Percentiles rank a stretch among this genome's conserved stretches.
These are phyloP conservation scores for Heterobasidion occidentale DNA, from an alignment of 1,284 basidiomycete genomes.

Conservation along the genomic window DNA sequence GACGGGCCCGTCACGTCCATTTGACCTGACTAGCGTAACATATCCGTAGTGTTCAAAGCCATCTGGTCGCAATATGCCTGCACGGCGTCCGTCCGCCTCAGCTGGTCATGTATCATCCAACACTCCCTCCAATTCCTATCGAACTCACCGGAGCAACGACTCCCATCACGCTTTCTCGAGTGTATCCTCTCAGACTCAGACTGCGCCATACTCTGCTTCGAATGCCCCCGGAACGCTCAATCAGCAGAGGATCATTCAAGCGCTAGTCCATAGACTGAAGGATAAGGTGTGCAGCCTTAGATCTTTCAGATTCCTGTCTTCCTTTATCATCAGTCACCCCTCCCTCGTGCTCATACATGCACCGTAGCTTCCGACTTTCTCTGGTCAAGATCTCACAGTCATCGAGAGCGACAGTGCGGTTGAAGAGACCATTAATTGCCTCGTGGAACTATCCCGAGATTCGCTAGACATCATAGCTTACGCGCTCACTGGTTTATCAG, in stretches of 20 bases:
- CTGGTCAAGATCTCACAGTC: constrained; percentile 63
- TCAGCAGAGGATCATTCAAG: constrained; percentile 13
- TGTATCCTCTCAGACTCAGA: constrained; percentile 23
- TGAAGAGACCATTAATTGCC: constrained; percentile 65
- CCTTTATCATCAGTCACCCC: not conserved
- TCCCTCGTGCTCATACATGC: not conserved
- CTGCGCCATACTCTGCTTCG: constrained; percentile 16
- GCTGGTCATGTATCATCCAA: constrained; percentile 23
- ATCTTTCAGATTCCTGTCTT: not conserved
- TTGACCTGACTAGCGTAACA: not conserved
- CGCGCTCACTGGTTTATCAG: constrained; percentile 69
- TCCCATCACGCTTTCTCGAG: constrained; percentile 32
- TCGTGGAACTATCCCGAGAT: constrained; percentile 73
- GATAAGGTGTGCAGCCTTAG: constrained; percentile 42
- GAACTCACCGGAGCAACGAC: constrained; percentile 42
- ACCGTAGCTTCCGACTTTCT: constrained; percentile 75
- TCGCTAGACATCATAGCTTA: constrained; percentile 74
- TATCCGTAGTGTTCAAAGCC: not conserved
- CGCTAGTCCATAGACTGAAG: constrained; percentile 65
- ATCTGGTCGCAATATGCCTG: constrained; percentile 24
- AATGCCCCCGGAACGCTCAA: constrained; percentile 4
- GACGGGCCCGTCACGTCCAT: not conserved
- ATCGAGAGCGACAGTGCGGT: constrained; percentile 72
- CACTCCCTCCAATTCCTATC: constrained; percentile 16
- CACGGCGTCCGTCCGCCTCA: constrained; percentile 40